Conservation (phyloP, 2,329 filamentous ascomycete species). For the Onygenales sp. region DNA sequence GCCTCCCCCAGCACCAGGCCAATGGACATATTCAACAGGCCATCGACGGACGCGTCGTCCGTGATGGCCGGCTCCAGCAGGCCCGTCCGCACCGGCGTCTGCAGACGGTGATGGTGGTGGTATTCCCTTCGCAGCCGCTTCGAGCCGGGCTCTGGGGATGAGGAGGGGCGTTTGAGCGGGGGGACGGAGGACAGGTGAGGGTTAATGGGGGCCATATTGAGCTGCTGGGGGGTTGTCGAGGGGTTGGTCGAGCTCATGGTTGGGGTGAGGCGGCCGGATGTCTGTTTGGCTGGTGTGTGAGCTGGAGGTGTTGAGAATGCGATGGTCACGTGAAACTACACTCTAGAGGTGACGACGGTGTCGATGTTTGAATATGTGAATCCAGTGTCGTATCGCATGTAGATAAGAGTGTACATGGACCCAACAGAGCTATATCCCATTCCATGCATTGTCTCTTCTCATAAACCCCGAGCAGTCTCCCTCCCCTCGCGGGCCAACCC, state of each 20-base stretch:
- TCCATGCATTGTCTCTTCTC: no score
- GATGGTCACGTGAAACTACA: no score
- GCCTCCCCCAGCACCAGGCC: slow-evolving; percentile 40
- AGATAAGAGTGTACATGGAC: no score
- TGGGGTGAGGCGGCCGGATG: no score
- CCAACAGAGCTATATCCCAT: no score
- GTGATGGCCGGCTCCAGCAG: slow-evolving; percentile 33
- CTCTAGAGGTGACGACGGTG: no score
- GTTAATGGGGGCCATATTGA: slow-evolving; percentile 19
- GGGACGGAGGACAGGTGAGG: slow-evolving; percentile 10
- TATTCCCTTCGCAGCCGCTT: slow-evolving; percentile 32
- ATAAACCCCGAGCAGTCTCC: neutral
- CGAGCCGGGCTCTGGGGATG: slow-evolving; percentile 11
- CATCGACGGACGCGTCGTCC: slow-evolving; percentile 45
- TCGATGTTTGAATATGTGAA: no score
- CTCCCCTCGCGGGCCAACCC: neutral
- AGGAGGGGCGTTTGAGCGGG: slow-evolving; percentile 26
- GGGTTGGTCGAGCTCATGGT: neutral
- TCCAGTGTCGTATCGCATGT: no score
- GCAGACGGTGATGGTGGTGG: slow-evolving; percentile 34
- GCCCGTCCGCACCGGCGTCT: slow-evolving; percentile 21
- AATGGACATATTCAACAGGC: slow-evolving; percentile 47
- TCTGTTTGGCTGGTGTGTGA: no score
- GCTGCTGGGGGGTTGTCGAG: slow-evolving; percentile 10
- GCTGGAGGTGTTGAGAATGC: no score